Conservation (phyloP, 2,329 filamentous ascomycete species). For the Corniculantispora saksenae region DNA sequence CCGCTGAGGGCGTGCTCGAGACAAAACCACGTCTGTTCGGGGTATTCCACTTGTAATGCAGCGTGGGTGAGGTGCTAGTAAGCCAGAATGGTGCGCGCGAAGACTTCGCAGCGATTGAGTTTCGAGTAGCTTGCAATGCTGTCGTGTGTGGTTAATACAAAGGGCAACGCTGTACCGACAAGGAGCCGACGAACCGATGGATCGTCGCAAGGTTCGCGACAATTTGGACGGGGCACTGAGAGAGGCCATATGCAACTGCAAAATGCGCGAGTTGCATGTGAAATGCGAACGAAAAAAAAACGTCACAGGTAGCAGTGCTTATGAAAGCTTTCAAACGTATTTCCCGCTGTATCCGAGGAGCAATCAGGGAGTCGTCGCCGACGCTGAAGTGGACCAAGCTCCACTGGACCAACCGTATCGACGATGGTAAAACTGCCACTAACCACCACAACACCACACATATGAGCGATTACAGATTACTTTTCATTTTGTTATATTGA, state of each 20-base stretch:
- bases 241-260: constrained; percentile 3
- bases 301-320: neutral
- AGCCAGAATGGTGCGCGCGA: no score
- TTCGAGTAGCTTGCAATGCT: neutral
- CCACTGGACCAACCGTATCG: neutral
- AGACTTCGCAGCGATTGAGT: no score
- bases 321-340: neutral
- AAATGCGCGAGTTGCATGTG: neutral
- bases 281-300: neutral
- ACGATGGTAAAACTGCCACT: neutral
- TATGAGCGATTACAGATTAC: neutral
- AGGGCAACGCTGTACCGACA: neutral
- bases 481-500: neutral
- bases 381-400: constrained; percentile 7
- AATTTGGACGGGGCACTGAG: neutral
- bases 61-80: neutral
- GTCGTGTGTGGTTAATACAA: neutral
- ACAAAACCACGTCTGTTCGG: neutral
- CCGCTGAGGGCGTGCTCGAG: neutral
- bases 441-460: neutral
- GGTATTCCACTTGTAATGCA: neutral
- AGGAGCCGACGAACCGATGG: constrained; percentile 13
- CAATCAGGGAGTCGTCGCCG: neutral
- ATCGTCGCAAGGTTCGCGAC: constrained; percentile 4
- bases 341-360: neutral